Evolutionary conservation across 116 monocot species (phyloP).

Genomic region (Trichopus zeylanicus): DNA sequence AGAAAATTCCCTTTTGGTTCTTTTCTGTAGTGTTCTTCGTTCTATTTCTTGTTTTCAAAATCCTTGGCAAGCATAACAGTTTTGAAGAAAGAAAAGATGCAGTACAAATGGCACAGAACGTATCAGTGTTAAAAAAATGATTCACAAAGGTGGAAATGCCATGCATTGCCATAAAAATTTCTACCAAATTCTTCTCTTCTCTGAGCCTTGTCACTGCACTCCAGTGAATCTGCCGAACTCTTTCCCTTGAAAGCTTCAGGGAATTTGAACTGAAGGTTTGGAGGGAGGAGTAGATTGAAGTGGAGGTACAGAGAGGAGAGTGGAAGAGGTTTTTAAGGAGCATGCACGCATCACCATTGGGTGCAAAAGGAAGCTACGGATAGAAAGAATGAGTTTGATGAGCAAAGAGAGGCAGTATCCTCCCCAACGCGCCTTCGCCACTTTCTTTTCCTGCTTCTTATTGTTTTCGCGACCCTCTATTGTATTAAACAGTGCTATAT

Average conservation of each 20-base stretch:
- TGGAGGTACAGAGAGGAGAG: conserved; percentile 11
- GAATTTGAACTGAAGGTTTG: conserved; percentile 12
- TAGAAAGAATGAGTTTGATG: neutral
- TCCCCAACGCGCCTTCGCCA: neutral
- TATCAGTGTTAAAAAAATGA: too few relatives aligned
- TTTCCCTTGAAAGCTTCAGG: conserved; percentile 39
- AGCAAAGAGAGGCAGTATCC: neutral
- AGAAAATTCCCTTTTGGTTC: too few relatives aligned
- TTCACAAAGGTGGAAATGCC: too few relatives aligned
- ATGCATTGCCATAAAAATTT: conserved; percentile 5
- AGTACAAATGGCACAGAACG: too few relatives aligned
- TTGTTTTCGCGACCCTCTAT: too few relatives aligned
- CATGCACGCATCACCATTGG: conserved; percentile 19
- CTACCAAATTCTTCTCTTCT: conserved; percentile 23
- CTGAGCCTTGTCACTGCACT: conserved; percentile 25
- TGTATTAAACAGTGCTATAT: neutral
- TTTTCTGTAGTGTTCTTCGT: too few relatives aligned
- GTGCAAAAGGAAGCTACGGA: neutral
- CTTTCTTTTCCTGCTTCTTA: neutral
- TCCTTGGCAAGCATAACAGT: too few relatives aligned
- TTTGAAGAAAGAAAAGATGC: too few relatives aligned
- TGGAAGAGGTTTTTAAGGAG: conserved; percentile 19
- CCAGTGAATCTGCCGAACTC: conserved; percentile 46
- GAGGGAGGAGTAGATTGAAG: neutral
- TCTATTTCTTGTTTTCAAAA: too few relatives aligned